Conservation (phyloP, 2,329 filamentous ascomycete genomes). For the Akanthomyces dipterigenus region DNA sequence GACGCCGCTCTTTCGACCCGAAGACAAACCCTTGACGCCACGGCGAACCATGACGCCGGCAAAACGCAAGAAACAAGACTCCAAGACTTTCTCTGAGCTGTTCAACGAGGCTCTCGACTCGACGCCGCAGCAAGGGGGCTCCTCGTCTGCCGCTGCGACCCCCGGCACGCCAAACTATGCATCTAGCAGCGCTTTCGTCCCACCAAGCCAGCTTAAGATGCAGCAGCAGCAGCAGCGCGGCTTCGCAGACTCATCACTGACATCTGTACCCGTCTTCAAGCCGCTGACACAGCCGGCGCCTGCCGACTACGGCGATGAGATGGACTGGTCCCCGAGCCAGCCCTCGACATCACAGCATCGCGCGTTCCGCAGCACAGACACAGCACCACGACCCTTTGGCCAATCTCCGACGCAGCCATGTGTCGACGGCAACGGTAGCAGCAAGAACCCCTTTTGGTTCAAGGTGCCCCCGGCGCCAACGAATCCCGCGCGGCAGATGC, state of each 20-base stretch:
- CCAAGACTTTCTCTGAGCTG: slow-evolving; percentile 37
- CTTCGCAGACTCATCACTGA: neutral
- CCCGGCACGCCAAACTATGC: slow-evolving; percentile 7
- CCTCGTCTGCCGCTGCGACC: neutral
- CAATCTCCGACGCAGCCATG: slow-evolving; percentile 32
- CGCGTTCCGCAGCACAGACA: slow-evolving; percentile 40
- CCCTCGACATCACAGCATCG: slow-evolving; percentile 37
- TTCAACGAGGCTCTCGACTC: slow-evolving; percentile 28
- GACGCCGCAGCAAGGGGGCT: slow-evolving; percentile 10
- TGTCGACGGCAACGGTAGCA: slow-evolving; percentile 29
- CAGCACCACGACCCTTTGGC: slow-evolving; percentile 36
- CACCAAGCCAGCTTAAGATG: slow-evolving; percentile 12
- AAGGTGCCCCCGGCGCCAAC: slow-evolving; percentile 63
- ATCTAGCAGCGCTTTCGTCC: slow-evolving; percentile 5
- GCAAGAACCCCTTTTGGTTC: slow-evolving; percentile 56
- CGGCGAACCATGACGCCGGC: slow-evolving; percentile 20
- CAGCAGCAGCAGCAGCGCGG: slow-evolving; percentile 15
- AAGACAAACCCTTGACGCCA: slow-evolving; percentile 19
- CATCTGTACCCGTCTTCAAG: slow-evolving; percentile 9
- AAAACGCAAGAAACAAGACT: slow-evolving; percentile 24
- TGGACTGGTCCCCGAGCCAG: slow-evolving; percentile 67
- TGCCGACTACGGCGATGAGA: slow-evolving; percentile 46
- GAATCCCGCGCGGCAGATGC: slow-evolving; percentile 54
- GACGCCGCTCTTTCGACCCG: slow-evolving; percentile 42
- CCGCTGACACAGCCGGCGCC: slow-evolving; percentile 15